Evolutionary conservation across 2,329 filamentous ascomycete genomes (phyloP), one percentile per base, ranked within the genome.

Genomic region (Aspergillus intermedius): DNA sequence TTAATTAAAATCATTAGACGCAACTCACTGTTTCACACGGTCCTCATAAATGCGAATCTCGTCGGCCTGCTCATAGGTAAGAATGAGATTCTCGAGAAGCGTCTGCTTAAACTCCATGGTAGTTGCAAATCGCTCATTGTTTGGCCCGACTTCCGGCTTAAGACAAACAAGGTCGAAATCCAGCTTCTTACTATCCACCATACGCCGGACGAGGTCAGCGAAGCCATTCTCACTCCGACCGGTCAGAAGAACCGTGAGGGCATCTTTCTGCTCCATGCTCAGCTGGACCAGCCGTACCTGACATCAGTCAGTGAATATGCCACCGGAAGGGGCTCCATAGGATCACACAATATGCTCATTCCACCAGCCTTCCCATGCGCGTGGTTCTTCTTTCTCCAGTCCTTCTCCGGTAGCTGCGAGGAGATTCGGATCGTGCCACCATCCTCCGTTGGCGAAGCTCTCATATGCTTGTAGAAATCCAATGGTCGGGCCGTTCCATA

Each of bases 341-440:
- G 37, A 32, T 82, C 84, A 50, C 58, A 78, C 81, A 56, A 98
- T 84, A 59, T 86, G 83, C 64, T 97, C 91, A 63, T 97, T 97
- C 93, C 93, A 98, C 87, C 88, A 96, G 32, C 90, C 90, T 49
- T 87, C 75, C 91, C 91, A 98, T 8, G 81, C 91, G 21, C 83
- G 82, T 39, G 79, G 75, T 67, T 97, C 91, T 70, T 97, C 93
- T 49, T 80, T 81, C 45, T 88, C 88, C 5, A 85, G 66, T 13
- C 93, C 93, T 49, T 89, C 80, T 46, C 93, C 93, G 1, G 90
- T 95, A 2, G 91, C 84, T 9, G 86, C 82, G 21, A 98, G 82
- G 53, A 98, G 91, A 54, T 82, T 82, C 40, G 82, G 80, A 63
- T 97, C 91, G 69, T 98, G 93, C 93, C 93, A 98, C 93, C 93